Evolutionary conservation across 805 yeast species (phyloP).

Genomic region (Spathaspora sp.): DNA sequence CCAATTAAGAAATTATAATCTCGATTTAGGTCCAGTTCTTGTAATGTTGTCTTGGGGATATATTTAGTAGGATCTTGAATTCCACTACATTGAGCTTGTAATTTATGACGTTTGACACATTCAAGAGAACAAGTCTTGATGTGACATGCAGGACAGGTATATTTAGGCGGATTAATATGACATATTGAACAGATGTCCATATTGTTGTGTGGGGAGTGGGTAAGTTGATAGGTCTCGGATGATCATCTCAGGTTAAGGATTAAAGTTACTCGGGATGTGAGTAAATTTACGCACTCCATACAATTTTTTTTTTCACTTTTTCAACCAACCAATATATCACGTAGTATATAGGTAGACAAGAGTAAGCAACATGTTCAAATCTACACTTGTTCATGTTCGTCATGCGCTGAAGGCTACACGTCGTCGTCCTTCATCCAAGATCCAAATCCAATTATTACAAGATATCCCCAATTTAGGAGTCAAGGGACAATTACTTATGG

Average conservation of each 20-base stretch:
- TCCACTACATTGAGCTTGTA: slow-evolving; percentile 62
- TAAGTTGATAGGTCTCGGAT: not conserved
- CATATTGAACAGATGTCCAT: slow-evolving; percentile 29
- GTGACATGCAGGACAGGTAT: slow-evolving; percentile 79
- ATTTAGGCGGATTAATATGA: slow-evolving; percentile 44
- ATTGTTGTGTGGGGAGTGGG: not conserved
- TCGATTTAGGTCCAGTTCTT: slow-evolving; percentile 52
- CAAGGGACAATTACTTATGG: slow-evolving; percentile 70
- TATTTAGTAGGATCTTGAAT: slow-evolving; percentile 56
- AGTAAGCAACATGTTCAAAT: not conserved
- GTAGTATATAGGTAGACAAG: not conserved
- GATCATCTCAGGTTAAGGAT: not conserved
- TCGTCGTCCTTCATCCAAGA: not conserved
- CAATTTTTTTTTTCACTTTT: not conserved
- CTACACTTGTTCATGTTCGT: not conserved
- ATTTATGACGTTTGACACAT: slow-evolving; percentile 73
- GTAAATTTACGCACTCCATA: not conserved
- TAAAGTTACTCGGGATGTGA: not conserved
- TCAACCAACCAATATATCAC: not conserved
- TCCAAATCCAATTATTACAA: slow-evolving; percentile 63
- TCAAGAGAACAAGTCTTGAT: slow-evolving; percentile 62
- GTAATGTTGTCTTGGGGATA: slow-evolving; percentile 45
- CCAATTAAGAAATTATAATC: slow-evolving; percentile 74
- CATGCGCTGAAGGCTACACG: not conserved
- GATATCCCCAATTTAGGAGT: slow-evolving; percentile 64